Evolutionary conservation across 768 basidiomycete genomes (phyloP), one percentile per base, ranked within the genome.

Genomic region (Pholiota conissans): DNA sequence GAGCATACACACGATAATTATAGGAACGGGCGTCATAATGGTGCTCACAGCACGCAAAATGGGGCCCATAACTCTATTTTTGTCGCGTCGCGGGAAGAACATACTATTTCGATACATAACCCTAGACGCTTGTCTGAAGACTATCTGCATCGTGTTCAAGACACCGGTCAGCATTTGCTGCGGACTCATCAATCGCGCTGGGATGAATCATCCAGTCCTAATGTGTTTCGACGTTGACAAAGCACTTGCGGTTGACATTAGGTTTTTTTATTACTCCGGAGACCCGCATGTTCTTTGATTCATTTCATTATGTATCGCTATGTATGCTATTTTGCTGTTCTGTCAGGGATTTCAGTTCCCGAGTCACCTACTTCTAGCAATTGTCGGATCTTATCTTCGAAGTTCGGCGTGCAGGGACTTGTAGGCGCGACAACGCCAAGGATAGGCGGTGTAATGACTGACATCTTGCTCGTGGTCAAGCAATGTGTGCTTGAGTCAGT

Each of bases 71-170:
- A 52, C 24, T 13, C 16, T 52, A 34, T 30, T 20, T 22, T 34
- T 11, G 35, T n/a, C 22, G 7, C 50, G n/a, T 52, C 50, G 50
- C 50, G 50, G 50, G 50, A 52, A 52, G 32, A 52, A 37, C 16
- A 34, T 24, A 34, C 35, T 34, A 34, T 22, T 52, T 32, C 34
- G 20, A 20, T 16, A 13, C 34, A n/a, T 13, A 52, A 37, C 20
- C 24, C 50, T n/a, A 14, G 10, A 24, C 27, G 18, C 29, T 34
- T 16, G 27, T 18, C 29, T 46, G 11, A 35, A 5, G 40, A 34
- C 16, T 22, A 28, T 32, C 16, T 6, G 22, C 42, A 42, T 45
- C 53, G 45, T 46, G 32, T 8, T 29, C 53, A 45, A 16, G 29
- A 45, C 28, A 13, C 27, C 29, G 29, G 20, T 8, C 28, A 9